Percentiles rank a stretch among this genome's conserved stretches.
Conservation (phyloP, 495 filamentous ascomycete genomes). For the Cladorrhinum samala region DNA sequence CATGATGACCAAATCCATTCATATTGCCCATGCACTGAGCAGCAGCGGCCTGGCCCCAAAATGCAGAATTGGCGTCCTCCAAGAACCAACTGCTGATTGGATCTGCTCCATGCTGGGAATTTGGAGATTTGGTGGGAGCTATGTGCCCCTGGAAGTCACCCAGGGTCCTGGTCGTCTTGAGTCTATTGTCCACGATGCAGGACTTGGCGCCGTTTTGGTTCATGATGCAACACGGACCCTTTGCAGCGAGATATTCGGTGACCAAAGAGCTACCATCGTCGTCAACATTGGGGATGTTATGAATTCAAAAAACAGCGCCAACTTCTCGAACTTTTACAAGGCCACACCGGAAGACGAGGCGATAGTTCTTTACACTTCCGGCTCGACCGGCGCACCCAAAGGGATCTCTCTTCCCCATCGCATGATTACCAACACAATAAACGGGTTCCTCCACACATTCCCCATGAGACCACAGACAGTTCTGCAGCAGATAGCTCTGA, state of each 20-base stretch:
- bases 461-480: slow-evolving; percentile 10
- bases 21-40: slow-evolving; percentile 7
- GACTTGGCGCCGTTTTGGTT: slow-evolving; percentile 19
- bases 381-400: slow-evolving; percentile 6
- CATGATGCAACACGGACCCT: slow-evolving; percentile 3
- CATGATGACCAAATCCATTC: slow-evolving; percentile 7
- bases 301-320: background rate
- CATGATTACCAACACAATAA: slow-evolving; percentile 11
- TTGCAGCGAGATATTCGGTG: slow-evolving; percentile 4
- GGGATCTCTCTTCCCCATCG: slow-evolving; percentile 8
- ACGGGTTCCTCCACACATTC: slow-evolving; percentile 7
- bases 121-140: slow-evolving; percentile 32
- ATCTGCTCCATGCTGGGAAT: slow-evolving; percentile 42
- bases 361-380: slow-evolving; percentile 7
- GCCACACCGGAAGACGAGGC: slow-evolving; percentile 4
- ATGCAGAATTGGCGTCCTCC: slow-evolving; percentile 11
- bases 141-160: slow-evolving; percentile 39
- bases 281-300: background rate
- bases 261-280: background rate
- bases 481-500: slow-evolving; percentile 12
- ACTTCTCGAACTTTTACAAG: background rate
- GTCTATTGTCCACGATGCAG: slow-evolving; percentile 18
- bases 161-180: slow-evolving; percentile 28
- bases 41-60: slow-evolving; percentile 1
- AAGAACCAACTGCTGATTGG: slow-evolving; percentile 29